phyloP scores from a whole-genome alignment of 2,329 filamentous ascomycete genomes.

The Pestalotiopsis sp. region DNA sequence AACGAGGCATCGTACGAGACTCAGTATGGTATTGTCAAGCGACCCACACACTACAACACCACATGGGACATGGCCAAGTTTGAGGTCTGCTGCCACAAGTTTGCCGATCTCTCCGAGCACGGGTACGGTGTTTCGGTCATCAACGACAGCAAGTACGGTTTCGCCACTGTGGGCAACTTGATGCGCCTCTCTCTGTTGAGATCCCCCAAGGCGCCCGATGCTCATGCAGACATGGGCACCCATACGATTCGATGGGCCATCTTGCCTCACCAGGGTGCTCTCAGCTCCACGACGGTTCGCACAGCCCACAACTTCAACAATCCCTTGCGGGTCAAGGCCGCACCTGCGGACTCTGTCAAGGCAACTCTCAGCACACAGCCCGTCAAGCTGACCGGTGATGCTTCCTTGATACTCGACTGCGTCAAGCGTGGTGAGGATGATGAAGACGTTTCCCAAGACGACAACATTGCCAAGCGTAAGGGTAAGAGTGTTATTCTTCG shows the following conservation, averaged over 20 bases:
- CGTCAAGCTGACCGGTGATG: slow-evolving; percentile 68
- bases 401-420: slow-evolving; percentile 79
- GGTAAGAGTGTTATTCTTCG: slow-evolving; percentile 82
- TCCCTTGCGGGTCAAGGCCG: slow-evolving; percentile 63
- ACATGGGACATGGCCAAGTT: slow-evolving; percentile 98
- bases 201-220: slow-evolving; percentile 90
- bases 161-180: slow-evolving; percentile 83
- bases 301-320: slow-evolving; percentile 92
- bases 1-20: slow-evolving; percentile 95
- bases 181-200: slow-evolving; percentile 90
- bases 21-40: slow-evolving; percentile 84
- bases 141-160: slow-evolving; percentile 96
- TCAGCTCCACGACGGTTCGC: slow-evolving; percentile 75
- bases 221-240: slow-evolving; percentile 88
- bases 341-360: slow-evolving; percentile 35
- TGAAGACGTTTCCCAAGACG: slow-evolving; percentile 67
- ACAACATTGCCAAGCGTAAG: slow-evolving; percentile 62
- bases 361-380: slow-evolving; percentile 39
- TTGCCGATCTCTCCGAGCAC: slow-evolving; percentile 85
- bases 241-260: slow-evolving; percentile 91
- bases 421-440: slow-evolving; percentile 94
- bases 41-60: slow-evolving; percentile 98
- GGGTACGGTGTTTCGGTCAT: slow-evolving; percentile 90
- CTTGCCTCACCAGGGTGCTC: slow-evolving; percentile 75
- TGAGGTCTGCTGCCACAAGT: slow-evolving; percentile 94